Percentiles rank a stretch among this genome's conserved stretches.
phyloP scores from a whole-genome alignment of 768 basidiomycete genomes.

The Leccinum barrowsii region DNA sequence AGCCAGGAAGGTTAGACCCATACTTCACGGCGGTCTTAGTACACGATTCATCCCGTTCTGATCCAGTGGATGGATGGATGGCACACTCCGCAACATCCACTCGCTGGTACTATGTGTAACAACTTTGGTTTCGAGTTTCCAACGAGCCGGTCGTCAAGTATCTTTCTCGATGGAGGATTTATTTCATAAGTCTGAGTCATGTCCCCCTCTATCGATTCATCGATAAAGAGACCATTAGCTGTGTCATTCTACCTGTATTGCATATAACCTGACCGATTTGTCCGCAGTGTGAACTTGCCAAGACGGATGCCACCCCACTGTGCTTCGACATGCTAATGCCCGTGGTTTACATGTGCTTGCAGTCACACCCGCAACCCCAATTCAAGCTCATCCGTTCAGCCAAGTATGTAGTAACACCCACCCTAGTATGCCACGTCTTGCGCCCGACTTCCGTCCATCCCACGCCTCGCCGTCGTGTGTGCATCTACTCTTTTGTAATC shows the following conservation, averaged over 20 bases:
- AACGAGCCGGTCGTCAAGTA: slow-evolving; percentile 64
- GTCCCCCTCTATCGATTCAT: slow-evolving; percentile 71
- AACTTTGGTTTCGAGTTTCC: slow-evolving; percentile 65
- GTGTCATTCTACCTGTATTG: neutral
- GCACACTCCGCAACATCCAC: slow-evolving; percentile 5
- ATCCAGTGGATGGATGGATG: no score
- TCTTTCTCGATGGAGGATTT: slow-evolving; percentile 54
- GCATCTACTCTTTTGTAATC: slow-evolving; percentile 63
- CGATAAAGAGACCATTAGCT: neutral
- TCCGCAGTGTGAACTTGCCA: slow-evolving; percentile 47
- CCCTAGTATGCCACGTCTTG: slow-evolving; percentile 83
- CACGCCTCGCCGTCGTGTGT: slow-evolving; percentile 52
- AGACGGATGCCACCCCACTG: slow-evolving; percentile 60
- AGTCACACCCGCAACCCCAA: neutral
- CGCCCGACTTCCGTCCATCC: slow-evolving; percentile 74
- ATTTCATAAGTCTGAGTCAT: slow-evolving; percentile 46
- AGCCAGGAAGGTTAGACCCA: slow-evolving; percentile 79
- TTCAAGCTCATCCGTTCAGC: neutral
- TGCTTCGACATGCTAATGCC: slow-evolving; percentile 30
- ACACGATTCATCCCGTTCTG: neutral
- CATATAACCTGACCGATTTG: slow-evolving; percentile 41
- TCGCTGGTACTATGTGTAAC: slow-evolving; percentile 68
- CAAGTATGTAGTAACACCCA: neutral
- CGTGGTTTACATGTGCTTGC: slow-evolving; percentile 39
- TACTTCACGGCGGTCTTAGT: slow-evolving; percentile 36